phyloP scores from a whole-genome alignment of 2,329 filamentous ascomycete species.

The Samsoniella hepiali region DNA sequence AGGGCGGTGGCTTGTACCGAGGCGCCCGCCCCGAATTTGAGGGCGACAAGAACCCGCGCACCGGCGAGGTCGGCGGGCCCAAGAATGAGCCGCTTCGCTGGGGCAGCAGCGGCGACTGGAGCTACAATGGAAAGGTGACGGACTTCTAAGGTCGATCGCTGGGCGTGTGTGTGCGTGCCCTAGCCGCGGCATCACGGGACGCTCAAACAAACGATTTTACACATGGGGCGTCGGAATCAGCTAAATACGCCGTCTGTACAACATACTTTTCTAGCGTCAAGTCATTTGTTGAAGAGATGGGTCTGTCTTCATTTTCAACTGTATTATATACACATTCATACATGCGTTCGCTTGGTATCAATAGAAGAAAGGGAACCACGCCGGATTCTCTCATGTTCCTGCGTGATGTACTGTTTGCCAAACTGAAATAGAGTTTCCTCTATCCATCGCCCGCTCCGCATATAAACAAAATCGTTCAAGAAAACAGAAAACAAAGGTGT shows the following conservation, averaged over 20 bases:
- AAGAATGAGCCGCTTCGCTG: slow-evolving; percentile 95
- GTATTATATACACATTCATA: slow-evolving; percentile 14
- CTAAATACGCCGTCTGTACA: neutral
- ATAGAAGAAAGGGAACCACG: slow-evolving; percentile 8
- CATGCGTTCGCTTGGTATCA: slow-evolving; percentile 16
- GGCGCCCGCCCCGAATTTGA: slow-evolving; percentile 89
- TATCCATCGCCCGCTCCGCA: neutral
- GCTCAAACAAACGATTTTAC: too few relatives aligned
- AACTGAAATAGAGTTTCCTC: slow-evolving; percentile 1
- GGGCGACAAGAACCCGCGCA: slow-evolving; percentile 87
- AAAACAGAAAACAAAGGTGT: neutral
- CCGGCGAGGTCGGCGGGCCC: slow-evolving; percentile 90
- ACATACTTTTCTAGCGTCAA: neutral
- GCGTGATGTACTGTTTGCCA: slow-evolving; percentile 9
- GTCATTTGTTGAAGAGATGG: neutral
- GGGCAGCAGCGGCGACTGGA: slow-evolving; percentile 77
- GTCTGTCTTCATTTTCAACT: neutral
- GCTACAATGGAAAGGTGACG: slow-evolving; percentile 90
- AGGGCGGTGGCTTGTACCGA: slow-evolving; percentile 65
- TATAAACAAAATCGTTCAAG: neutral
- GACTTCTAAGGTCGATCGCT: slow-evolving; percentile 61
- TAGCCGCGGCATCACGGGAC: too few relatives aligned
- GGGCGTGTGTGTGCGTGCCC: too few relatives aligned
- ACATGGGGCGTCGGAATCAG: neutral
- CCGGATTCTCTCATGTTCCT: neutral